Evolutionary conservation across 352 stramenopile genomes (phyloP), one percentile per base, ranked within the genome.

Genomic region (Pythium chondricola): DNA sequence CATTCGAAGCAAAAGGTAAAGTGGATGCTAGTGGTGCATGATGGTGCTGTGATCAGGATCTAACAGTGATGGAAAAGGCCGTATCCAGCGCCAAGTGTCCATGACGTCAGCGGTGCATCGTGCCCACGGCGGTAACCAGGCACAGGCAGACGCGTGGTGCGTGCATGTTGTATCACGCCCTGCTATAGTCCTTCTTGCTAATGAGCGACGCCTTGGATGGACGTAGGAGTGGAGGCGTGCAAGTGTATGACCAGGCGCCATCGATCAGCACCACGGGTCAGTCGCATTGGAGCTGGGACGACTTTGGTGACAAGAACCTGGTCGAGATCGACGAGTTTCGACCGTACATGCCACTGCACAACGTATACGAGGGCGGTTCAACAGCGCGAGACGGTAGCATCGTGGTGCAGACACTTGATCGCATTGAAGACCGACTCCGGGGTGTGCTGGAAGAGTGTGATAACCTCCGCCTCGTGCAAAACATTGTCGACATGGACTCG

Each of bases 401-500:
- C 18, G 53, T 65, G 7, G 54, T 60, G 14, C n/a, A 52, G n/a
- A 88, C 77, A 24, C 46, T 86, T 29, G 82, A 93, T 38, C 38
- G 48, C 0, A 69, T 68, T 7, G 64, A 91, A 55, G 79, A 93
- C 33, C 69, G 69, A 8, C 48, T 91, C 25, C 75, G 82, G 14
- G 47, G 42, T 3, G 57, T 80, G 4, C 48, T 93, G 8, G 82
- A 93, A 43, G 63, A 72, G 33, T 87, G 75, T 48, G 82, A 93
- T 52, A 66, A 69, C 40, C 52, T 93, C 27, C 67, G 71, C 26
- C 43, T 77, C 18, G 67, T 93, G 17, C 70, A 91, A 52, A 63
- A 63, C 31, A 47, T 88, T 10, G 79, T 93, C 22, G 82, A 93
- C 51, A 80, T 91, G 69, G 74, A 91, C 58, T 91, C 82, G 16